Conservation (phyloP, 2,329 filamentous ascomycete species). For the Talaromyces sp. region DNA sequence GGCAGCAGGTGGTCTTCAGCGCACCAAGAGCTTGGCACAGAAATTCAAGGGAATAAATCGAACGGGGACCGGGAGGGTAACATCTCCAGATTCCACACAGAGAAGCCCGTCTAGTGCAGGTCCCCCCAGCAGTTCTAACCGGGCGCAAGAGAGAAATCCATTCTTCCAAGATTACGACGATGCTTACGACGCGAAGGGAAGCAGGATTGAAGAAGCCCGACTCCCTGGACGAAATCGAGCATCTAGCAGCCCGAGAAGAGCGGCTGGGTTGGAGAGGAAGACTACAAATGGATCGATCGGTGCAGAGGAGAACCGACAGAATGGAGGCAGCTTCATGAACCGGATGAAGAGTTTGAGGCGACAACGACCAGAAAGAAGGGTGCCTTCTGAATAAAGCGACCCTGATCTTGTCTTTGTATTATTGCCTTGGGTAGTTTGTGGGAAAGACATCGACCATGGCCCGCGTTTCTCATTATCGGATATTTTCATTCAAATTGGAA, state of each 20-base stretch:
- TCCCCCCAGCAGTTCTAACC: constrained; percentile 31
- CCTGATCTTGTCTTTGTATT: background rate
- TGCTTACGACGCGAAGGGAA: constrained; percentile 60
- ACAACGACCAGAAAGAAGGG: constrained; percentile 32
- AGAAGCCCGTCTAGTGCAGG: constrained; percentile 25
- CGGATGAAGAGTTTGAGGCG: constrained; percentile 76
- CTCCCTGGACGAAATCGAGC: constrained; percentile 37
- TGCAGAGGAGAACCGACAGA: constrained; percentile 42
- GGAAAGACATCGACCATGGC: background rate
- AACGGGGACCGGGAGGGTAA: constrained; percentile 55
- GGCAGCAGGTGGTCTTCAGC: constrained; percentile 57
- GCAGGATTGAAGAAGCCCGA: constrained; percentile 50
- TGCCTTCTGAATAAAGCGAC: constrained; percentile 9
- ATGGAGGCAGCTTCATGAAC: constrained; percentile 62
- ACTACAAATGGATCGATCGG: constrained; percentile 48
- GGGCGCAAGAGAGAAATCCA: constrained; percentile 58
- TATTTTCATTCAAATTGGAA: constrained; percentile 8
- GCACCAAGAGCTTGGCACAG: constrained; percentile 93
- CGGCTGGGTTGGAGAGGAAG: constrained; percentile 56
- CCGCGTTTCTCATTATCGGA: background rate
- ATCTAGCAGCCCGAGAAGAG: constrained; percentile 56
- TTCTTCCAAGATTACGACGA: constrained; percentile 77
- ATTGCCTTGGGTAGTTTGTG: background rate
- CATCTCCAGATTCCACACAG: constrained; percentile 49
- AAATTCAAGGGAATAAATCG: constrained; percentile 77